phyloP scores from a whole-genome alignment of 176 grass and related monocot genomes.

The Echinochloa phyllopogon region DNA sequence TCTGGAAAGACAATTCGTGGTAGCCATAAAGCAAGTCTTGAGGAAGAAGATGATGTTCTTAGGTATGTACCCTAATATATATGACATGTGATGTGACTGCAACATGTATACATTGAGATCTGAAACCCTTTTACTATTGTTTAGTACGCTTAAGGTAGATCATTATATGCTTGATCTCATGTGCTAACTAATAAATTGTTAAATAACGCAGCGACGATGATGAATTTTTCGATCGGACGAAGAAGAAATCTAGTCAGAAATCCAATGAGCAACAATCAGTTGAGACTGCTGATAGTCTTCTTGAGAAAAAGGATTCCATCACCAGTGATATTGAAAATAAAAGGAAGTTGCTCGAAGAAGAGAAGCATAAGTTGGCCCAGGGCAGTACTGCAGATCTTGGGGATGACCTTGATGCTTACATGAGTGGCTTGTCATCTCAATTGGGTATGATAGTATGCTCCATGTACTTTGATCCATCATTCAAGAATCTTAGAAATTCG shows the following conservation, averaged over 20 bases:
- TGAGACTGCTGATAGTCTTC: conserved; percentile 95
- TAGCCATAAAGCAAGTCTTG: conserved; percentile 68
- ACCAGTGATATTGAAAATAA: conserved; percentile 75
- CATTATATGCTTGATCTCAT: conserved; percentile 22
- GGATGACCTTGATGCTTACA: conserved; percentile 98
- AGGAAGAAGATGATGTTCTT: conserved; percentile 71
- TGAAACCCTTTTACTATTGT: neutral
- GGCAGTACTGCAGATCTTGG: conserved; percentile 47
- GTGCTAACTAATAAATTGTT: conserved; percentile 30
- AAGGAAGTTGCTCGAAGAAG: conserved; percentile 77
- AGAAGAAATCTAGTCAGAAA: conserved; percentile 68
- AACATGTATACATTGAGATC: conserved; percentile 7
- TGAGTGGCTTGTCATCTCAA: conserved; percentile 96
- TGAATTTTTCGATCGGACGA: conserved; percentile 97
- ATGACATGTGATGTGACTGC: conserved; percentile 25
- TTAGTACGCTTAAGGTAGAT: neutral
- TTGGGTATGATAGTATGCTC: conserved; percentile 60
- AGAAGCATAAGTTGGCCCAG: conserved; percentile 63
- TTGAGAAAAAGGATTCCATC: conserved; percentile 84
- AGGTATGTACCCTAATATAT: conserved; percentile 64
- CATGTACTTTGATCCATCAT: neutral
- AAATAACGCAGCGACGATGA: conserved; percentile 80
- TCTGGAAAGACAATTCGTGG: conserved; percentile 55
- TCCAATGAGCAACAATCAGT: conserved; percentile 67
- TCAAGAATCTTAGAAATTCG: conserved; percentile 10